Conservation (phyloP, 768 basidiomycete genomes). For the Calocybe gangraenosa region DNA sequence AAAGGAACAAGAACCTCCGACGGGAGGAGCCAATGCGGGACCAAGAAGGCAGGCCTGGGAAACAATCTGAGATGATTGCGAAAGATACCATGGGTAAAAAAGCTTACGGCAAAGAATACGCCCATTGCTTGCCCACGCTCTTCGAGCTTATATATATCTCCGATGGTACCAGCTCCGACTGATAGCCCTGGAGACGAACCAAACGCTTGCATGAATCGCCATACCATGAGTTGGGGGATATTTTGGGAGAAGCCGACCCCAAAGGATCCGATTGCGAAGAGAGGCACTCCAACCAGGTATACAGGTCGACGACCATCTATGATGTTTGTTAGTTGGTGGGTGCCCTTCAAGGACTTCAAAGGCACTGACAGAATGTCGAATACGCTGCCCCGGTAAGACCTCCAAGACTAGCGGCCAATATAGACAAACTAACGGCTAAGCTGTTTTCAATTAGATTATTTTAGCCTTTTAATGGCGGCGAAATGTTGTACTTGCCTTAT, state of each 20-base stretch:
- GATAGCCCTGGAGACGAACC: constrained; percentile 53
- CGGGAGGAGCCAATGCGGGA: constrained; percentile 55
- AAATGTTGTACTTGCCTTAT: constrained; percentile 41
- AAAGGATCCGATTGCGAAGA: constrained; percentile 53
- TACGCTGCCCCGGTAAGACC: constrained; percentile 30
- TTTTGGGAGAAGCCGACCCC: constrained; percentile 45
- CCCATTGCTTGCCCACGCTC: constrained; percentile 44
- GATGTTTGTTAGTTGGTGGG: neutral
- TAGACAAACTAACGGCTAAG: constrained; percentile 31
- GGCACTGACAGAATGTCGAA: constrained; percentile 32
- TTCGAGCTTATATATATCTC: constrained; percentile 56
- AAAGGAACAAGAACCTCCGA: constrained; percentile 37
- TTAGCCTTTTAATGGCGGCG: neutral
- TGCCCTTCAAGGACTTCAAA: neutral
- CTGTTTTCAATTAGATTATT: constrained; percentile 14
- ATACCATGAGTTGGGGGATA: constrained; percentile 46
- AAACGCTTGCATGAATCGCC: constrained; percentile 59
- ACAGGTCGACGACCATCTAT: constrained; percentile 54
- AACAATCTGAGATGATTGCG: neutral
- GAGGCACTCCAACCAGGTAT: constrained; percentile 58
- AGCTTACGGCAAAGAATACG: constrained; percentile 30
- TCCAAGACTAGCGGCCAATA: constrained; percentile 29
- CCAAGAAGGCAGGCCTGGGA: constrained; percentile 50
- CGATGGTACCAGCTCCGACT: constrained; percentile 51
- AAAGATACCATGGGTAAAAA: neutral